Conservation (phyloP, 2,329 filamentous ascomycete genomes). For the Microascus cirrosus region DNA sequence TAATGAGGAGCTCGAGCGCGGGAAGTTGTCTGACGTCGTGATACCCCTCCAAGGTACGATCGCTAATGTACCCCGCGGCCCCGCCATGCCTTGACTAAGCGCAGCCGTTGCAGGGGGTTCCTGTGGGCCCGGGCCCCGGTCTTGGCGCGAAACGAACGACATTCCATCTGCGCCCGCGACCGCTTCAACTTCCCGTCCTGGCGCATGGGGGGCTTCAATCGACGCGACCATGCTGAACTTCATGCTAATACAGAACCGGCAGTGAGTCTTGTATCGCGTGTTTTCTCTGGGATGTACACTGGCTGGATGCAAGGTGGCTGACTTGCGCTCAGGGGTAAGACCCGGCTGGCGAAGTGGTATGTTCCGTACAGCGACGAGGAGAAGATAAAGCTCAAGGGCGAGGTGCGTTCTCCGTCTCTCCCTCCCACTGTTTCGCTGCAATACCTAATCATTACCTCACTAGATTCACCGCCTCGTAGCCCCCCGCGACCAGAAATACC, state of each 20-base stretch:
- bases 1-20: too few relatives aligned
- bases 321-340: constrained; percentile 66
- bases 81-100: background rate
- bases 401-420: constrained; percentile 42
- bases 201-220: background rate
- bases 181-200: background rate
- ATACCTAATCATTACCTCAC: constrained; percentile 4
- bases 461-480: constrained; percentile 95
- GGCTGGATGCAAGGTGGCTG: background rate
- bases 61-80: background rate
- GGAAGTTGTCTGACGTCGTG: too few relatives aligned
- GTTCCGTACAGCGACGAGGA: constrained; percentile 96
- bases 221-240: constrained; percentile 55
- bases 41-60: too few relatives aligned
- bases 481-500: constrained; percentile 96
- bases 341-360: constrained; percentile 97
- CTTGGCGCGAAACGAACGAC: background rate
- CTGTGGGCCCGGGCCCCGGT: too few relatives aligned
- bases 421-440: background rate
- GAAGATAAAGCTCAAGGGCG: constrained; percentile 98
- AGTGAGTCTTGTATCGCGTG: constrained; percentile 33
- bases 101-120: too few relatives aligned
- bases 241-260: constrained; percentile 74
- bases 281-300: background rate
- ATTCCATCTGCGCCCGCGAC: background rate